Evolutionary conservation across 257 asterid species (phyloP), one percentile per base, ranked within the genome.

Genomic region (Agastache rugosa): DNA sequence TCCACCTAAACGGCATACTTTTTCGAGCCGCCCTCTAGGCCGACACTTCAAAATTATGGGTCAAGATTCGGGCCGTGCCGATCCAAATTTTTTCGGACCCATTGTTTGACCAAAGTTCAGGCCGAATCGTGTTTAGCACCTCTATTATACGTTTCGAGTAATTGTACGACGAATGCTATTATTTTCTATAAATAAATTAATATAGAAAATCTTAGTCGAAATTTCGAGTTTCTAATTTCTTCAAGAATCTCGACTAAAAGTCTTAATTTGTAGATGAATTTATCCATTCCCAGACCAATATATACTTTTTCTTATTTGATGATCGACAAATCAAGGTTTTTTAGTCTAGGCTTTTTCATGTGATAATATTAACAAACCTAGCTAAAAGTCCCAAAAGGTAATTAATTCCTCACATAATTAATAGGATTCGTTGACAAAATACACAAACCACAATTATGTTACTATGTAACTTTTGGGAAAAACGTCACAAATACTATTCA

Each of bases 371-470:
- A 31, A 39, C 23, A 59, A 31, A 58, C 67, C 71, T 16, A 44
- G 50, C n/a, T 44, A 77, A 23, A 82, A 71, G 73, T 69, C 82
- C 31, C 42, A 61, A 34, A 79, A 74, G 68, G 1, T 12, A 73
- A 41, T 27, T 11, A 16, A 1, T 72, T 1, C 70, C 56, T 39
- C 19, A 67, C 55, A 42, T 37, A 37, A 39, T 37, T 37, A 58
- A 60, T 37, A 67, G n/a, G 64, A 14, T 61, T 68, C 77, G 83
- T 86, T 86, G 89, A 81, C 91, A 78, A 54, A 12, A 14, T 77
- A 44, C 78, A 61, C 42, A 74, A 72, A 23, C 80, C 69, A 68
- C 53, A 63, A 63, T 45, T 23, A 73, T 22, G n/a, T 23, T 19
- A 25, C 39, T 51, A 39, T 27, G 35, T 41, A 20, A 63, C 53